Conservation (phyloP, 2,329 filamentous ascomycete genomes). For the Neospermospora avenae region DNA sequence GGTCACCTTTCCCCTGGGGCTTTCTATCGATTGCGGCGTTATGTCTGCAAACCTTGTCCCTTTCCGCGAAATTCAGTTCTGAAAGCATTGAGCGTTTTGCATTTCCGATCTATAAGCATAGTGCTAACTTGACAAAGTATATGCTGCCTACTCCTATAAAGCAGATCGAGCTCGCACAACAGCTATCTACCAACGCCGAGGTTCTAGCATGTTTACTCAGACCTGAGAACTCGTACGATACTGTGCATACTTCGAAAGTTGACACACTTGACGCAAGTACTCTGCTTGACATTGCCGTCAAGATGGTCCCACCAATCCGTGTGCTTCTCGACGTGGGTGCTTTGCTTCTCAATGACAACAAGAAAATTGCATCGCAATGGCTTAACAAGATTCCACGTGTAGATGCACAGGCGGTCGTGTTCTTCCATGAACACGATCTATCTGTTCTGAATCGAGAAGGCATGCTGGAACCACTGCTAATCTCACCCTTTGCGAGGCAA, state of each 20-base stretch:
- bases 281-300: slow-evolving; percentile 45
- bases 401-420: slow-evolving; percentile 49
- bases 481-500: slow-evolving; percentile 55
- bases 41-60: neutral
- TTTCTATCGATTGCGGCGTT: neutral
- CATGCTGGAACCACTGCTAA: slow-evolving; percentile 47
- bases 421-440: slow-evolving; percentile 55
- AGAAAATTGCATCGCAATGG: slow-evolving; percentile 52
- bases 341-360: slow-evolving; percentile 63
- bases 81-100: neutral
- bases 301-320: slow-evolving; percentile 40
- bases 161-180: slow-evolving; percentile 52
- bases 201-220: slow-evolving; percentile 59
- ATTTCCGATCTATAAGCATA: neutral
- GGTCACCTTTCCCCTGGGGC: neutral
- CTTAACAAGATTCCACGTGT: slow-evolving; percentile 35
- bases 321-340: slow-evolving; percentile 72
- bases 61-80: neutral
- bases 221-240: slow-evolving; percentile 45
- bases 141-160: slow-evolving; percentile 37
- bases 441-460: slow-evolving; percentile 50
- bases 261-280: slow-evolving; percentile 36
- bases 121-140: neutral
- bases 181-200: slow-evolving; percentile 64
- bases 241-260: slow-evolving; percentile 22